Evolutionary conservation across 805 yeast genomes (phyloP), one percentile per base, ranked within the genome.

Genomic region (Candida sonorensis): DNA sequence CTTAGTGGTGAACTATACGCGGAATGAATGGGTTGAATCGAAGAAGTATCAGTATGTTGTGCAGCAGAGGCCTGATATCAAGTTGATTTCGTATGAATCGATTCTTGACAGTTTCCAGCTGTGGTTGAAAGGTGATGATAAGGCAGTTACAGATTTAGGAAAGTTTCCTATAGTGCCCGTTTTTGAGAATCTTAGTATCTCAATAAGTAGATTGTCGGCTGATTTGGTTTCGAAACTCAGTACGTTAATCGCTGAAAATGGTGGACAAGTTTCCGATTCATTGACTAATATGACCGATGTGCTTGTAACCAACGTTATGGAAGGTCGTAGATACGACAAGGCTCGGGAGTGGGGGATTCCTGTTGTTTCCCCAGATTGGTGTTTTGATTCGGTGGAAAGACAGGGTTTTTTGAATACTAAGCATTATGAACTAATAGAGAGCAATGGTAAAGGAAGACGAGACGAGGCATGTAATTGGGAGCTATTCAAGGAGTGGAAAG

Each of bases 71-170:
- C 64, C 66, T 24, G 90, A 81, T 51, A 64, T 85, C 17, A 48
- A 46, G 28, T 72, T 85, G 36, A 49, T 85, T 9, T 50, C 59
- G 6, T 66, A 72, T 1, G 65, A 66, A 3, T 54, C 67, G 5
- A 57, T 86, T 5, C 47, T 62, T 17, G 50, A 51, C 11, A 40
- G 74, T 8, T 69, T 77, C 45, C 53, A 62, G 9, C 50, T 54
- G 3, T 81, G 86, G 87, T 46, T 68, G n/a, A 44, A 59, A 12
- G 85, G 84, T 22, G 69, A 63, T 11, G 41, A n/a, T n/a, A n/a
- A 41, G 17, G 13, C 34, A 4, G 34, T 26, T 4, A 26, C 16
- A 10, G 20, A 27, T 13, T 5, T 44, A 8, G 12, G 24, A 10
- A 28, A 31, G 2, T 17, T 52, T 7, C 31, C 31, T 11, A 10